Evolutionary conservation across 2,329 filamentous ascomycete species (phyloP).

Genomic region (Cryoendolithus antarcticus): DNA sequence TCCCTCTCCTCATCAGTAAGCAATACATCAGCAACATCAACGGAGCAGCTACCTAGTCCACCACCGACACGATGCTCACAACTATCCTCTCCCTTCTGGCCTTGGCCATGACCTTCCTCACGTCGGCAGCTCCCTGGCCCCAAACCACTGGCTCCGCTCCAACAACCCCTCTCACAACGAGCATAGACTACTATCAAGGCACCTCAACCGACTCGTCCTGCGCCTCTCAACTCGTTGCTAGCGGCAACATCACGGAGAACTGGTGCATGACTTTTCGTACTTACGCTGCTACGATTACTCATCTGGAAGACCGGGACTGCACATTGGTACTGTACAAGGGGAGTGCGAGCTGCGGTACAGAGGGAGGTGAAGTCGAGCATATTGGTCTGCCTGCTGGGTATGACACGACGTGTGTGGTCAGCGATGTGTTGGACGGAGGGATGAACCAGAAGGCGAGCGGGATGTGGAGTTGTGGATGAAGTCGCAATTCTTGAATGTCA

Average conservation of each 20-base stretch:
- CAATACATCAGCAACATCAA: background rate
- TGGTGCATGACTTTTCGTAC: constrained; percentile 2
- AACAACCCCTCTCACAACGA: background rate
- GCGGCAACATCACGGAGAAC: constrained; percentile 1
- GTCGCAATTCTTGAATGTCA: too few species aligned
- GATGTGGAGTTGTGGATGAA: too few species aligned
- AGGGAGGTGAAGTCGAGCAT: background rate
- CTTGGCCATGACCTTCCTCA: background rate
- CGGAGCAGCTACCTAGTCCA: background rate
- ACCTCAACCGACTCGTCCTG: background rate
- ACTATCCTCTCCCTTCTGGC: constrained; percentile 2
- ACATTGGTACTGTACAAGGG: constrained; percentile 2
- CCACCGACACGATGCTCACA: background rate
- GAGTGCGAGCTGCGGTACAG: constrained; percentile 1
- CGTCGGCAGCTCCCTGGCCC: background rate
- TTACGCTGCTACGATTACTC: background rate
- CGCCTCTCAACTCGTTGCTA: background rate
- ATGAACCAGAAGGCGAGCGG: too few species aligned
- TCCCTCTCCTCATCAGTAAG: background rate
- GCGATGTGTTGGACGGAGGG: too few species aligned
- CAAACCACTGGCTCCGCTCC: background rate
- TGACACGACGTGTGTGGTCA: too few species aligned
- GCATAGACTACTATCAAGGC: constrained; percentile 3
- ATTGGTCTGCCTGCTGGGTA: too few species aligned
- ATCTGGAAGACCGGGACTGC: constrained; percentile 1